Conservation (phyloP, 768 basidiomycete genomes). For the Grammothele lineata region DNA sequence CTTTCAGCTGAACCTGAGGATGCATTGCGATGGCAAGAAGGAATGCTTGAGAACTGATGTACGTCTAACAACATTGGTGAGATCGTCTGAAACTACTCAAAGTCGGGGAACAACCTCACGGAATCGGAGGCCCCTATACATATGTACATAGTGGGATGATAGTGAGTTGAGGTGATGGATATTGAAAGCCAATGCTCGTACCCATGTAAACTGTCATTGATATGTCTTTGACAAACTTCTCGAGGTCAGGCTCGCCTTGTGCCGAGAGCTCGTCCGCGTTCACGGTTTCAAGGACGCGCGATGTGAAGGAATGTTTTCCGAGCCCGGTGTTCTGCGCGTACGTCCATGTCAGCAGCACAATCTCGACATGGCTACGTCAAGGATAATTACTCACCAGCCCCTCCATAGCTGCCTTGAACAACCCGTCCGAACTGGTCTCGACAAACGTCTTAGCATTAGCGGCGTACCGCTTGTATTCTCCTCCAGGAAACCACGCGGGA, state of each 20-base stretch:
- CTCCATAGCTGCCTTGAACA: neutral
- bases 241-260: neutral
- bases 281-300: neutral
- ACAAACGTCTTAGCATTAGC: neutral
- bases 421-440: too few relatives aligned
- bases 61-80: too few relatives aligned
- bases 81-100: neutral
- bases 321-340: neutral
- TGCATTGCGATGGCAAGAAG: conserved; percentile 32
- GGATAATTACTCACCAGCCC: neutral
- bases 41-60: too few relatives aligned
- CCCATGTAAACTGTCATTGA: neutral
- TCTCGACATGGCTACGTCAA: too few relatives aligned
- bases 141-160: too few relatives aligned
- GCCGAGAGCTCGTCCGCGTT: neutral
- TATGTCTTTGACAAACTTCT: neutral
- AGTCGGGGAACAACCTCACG: neutral
- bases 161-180: neutral
- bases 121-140: conserved; percentile 1
- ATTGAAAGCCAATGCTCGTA: neutral
- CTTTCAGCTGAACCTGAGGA: conserved; percentile 34
- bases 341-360: neutral
- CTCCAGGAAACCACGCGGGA: conserved; percentile 17
- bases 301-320: neutral
- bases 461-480: conserved; percentile 7